phyloP scores from a whole-genome alignment of 1,284 basidiomycete species.

The Sporisorium graminicola region DNA sequence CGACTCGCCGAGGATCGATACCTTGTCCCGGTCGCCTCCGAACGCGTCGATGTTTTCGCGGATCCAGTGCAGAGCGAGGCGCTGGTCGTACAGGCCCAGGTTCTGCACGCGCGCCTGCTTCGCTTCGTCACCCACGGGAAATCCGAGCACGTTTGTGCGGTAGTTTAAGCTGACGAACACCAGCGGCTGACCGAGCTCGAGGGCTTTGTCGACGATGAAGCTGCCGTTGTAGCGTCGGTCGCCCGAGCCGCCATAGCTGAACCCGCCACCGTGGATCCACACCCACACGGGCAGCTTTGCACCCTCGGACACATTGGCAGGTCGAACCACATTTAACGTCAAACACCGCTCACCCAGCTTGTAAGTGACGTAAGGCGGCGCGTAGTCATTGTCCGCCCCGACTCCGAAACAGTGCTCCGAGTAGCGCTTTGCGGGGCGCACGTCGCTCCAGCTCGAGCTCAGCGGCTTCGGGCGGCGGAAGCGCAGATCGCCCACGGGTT shows the following conservation, averaged over 20 bases:
- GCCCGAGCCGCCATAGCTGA: slow-evolving; percentile 25
- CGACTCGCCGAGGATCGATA: slow-evolving; percentile 50
- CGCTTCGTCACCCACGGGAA: slow-evolving; percentile 16
- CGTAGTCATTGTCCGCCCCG: slow-evolving; percentile 28
- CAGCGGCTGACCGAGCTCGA: slow-evolving; percentile 32
- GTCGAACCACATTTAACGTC: slow-evolving; percentile 44
- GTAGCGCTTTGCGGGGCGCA: slow-evolving; percentile 33
- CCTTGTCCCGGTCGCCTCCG: slow-evolving; percentile 42
- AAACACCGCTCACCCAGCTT: slow-evolving; percentile 44
- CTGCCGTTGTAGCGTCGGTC: slow-evolving; percentile 35
- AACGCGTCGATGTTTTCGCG: slow-evolving; percentile 47
- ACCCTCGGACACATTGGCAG: slow-evolving; percentile 4
- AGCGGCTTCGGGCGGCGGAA: slow-evolving; percentile 16
- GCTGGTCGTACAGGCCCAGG: slow-evolving; percentile 49
- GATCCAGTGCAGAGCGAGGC: slow-evolving; percentile 52
- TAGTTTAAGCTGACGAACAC: slow-evolving; percentile 44
- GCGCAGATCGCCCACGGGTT: slow-evolving; percentile 21
- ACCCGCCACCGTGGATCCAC: slow-evolving; percentile 45
- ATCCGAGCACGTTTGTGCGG: slow-evolving; percentile 20
- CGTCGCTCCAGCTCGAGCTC: slow-evolving; percentile 19
- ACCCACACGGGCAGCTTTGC: slow-evolving; percentile 38
- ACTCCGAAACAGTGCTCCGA: slow-evolving; percentile 32
- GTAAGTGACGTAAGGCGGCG: slow-evolving; percentile 40
- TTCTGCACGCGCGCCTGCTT: slow-evolving; percentile 16
- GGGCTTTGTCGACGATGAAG: slow-evolving; percentile 39